phyloP scores from a whole-genome alignment of 306 rosid species.

The Arachis hypogaea region DNA sequence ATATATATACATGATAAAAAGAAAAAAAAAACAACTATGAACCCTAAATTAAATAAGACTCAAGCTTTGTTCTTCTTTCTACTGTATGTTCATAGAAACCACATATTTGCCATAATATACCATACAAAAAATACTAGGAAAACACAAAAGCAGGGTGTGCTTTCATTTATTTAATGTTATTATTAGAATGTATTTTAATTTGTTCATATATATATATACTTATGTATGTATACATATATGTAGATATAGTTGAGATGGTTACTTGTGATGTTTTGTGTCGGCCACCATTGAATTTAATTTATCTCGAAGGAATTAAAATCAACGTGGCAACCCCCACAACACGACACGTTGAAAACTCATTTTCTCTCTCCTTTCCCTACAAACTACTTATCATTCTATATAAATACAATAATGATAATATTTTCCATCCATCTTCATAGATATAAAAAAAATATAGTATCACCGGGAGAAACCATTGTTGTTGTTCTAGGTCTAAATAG shows the following conservation, averaged over 20 bases:
- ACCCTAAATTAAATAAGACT: no score
- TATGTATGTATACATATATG: no score
- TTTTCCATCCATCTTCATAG: neutral
- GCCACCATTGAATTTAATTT: slow-evolving; percentile 66
- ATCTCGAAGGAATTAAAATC: slow-evolving; percentile 44
- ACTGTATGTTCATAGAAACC: no score
- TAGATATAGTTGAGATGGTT: slow-evolving; percentile 21
- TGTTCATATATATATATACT: slow-evolving; percentile 10
- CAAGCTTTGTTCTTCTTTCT: no score
- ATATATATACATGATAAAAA: no score
- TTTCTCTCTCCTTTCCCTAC: neutral
- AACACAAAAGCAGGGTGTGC: neutral
- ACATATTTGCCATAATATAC: no score
- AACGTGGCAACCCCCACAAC: slow-evolving; percentile 60
- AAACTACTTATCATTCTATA: neutral
- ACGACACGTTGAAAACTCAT: slow-evolving; percentile 55
- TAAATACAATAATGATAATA: neutral
- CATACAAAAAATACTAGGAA: neutral
- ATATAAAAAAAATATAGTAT: neutral
- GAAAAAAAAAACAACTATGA: no score
- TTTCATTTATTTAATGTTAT: neutral
- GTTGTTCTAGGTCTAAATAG: slow-evolving; percentile 35
- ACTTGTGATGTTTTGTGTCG: slow-evolving; percentile 62
- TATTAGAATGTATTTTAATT: slow-evolving; percentile 22
- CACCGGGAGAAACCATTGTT: neutral